Percentiles rank a stretch among this genome's conserved stretches.
These are phyloP conservation scores for Arachis hypogaea DNA, from an alignment of 306 rosid genomes.

Conservation along the genomic window DNA sequence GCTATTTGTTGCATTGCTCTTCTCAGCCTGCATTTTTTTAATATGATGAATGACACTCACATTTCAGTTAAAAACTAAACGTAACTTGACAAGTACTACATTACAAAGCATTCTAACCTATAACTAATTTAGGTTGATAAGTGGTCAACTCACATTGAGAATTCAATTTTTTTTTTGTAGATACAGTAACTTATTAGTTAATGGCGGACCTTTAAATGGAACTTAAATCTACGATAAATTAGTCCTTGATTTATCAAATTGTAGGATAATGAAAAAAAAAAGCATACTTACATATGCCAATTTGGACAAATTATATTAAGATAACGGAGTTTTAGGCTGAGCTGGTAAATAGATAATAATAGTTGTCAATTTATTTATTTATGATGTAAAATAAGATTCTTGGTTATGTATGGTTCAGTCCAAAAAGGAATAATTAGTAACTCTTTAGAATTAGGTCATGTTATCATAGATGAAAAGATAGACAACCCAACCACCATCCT, in stretches of 20 bases:
- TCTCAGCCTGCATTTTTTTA: neutral
- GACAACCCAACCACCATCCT: neutral
- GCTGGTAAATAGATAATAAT: neutral
- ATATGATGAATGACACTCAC: neutral
- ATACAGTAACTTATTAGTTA: no score
- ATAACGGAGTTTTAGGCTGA: neutral
- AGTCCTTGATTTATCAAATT: no score
- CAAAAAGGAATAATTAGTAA: neutral
- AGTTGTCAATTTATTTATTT: neutral
- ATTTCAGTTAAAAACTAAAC: neutral
- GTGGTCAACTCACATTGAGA: no score
- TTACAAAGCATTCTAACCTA: neutral
- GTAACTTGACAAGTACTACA: neutral
- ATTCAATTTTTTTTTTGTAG: no score
- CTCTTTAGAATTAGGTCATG: neutral
- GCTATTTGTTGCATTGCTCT: neutral
- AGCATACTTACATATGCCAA: neutral
- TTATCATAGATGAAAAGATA: neutral
- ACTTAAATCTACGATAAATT: no score
- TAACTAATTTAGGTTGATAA: no score
- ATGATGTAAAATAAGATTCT: neutral
- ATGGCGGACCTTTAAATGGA: no score
- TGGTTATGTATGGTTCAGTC: neutral
- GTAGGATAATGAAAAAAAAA: neutral
- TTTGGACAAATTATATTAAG: neutral